Evolutionary conservation across 2,329 filamentous ascomycete genomes (phyloP), one percentile per base, ranked within the genome.

Genomic region (Blastomyces emzantsi): DNA sequence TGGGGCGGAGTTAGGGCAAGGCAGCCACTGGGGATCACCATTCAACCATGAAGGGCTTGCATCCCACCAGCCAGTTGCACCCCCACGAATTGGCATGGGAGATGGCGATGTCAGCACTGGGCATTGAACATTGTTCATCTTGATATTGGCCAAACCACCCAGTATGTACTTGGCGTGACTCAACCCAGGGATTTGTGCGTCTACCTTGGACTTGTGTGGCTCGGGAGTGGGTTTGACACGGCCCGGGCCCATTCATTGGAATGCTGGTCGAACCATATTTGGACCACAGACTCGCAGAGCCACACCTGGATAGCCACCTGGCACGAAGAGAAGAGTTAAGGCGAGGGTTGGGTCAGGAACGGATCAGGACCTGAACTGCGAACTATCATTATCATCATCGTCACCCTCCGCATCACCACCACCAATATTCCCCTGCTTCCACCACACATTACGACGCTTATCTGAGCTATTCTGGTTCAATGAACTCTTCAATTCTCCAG

Each of bases 1-100:
- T 54, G 28, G 47, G 60, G 60, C 60, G 52, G 61, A 7, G 61
- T 54, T 56, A 43, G 61, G 61, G 61, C 61, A 62, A 62, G 61
- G 61, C 61, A 62, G 61, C 61, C 61, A 57, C 51, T 62, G 51
- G 39, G 28, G 60, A 28, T 39, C 17, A 11, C 11, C 36, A 15
- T 25, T 25, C 47, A 25, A 25, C 47, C 9, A 25, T 3, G n/a
- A 51, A 51, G n/a, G 3, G n/a, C 11, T 8, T 33, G 9, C 47
- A 51, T 51, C 9, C 22, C 22, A 13, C 11, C 47, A 39, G 45
- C 39, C 58, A 33, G 58, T 54, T 33, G 51, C 25, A 33, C 19
- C 28, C 25, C 7, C 51, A 0, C 13, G 30, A 54, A 17, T 30
- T 54, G 51, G 9, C 49, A 28, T 28, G 8, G 22, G 22, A 3